Evolutionary conservation across 129 eudicot species (phyloP), one percentile per base, ranked within the genome.

Genomic region (Pulicaria dysenterica): DNA sequence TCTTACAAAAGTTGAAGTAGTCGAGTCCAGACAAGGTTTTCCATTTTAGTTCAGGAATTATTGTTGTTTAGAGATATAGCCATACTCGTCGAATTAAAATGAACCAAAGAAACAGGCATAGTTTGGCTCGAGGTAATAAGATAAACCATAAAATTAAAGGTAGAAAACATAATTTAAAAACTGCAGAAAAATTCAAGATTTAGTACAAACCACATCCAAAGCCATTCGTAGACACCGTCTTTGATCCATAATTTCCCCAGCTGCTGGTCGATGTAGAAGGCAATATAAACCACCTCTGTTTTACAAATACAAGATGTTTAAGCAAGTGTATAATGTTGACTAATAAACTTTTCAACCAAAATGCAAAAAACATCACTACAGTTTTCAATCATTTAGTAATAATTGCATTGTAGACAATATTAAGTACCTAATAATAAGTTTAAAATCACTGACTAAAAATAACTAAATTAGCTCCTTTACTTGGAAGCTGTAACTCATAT

Each of bases 201-300:
- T 1, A 70, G 57, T 7, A 81, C 96, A 43, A 40, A 94, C 98
- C 98, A 94, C 98, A 79, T 94, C 98, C 70, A 87, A 77, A 73
- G 96, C 98, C 96, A 94, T 94, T 41, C 98, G 83, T 58, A 94
- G 12, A 12, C 98, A 84, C 51, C 98, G 77, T 66, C 98, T 76
- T 58, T 81, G 89, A 77, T 94, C 98, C 86, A 90, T 74, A 37
- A 76, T 73, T 77, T 94, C 98, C 67, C 95, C 93, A 48, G 96
- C 85, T 69, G 90, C 80, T 77, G 98, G 96, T 68, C 89, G 89
- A 74, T 94, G 98, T 64, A 94, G 80, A 64, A 94, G 85, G 17
- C 98, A 89, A 80, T 75, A 94, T 54, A 94, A 85, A 67, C 98
- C 90, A 10, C 98, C 98, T 57, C 98, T 94, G 87, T 42, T 40